Conservation (phyloP, 306 rosid species). For the Glycine tomentella region DNA sequence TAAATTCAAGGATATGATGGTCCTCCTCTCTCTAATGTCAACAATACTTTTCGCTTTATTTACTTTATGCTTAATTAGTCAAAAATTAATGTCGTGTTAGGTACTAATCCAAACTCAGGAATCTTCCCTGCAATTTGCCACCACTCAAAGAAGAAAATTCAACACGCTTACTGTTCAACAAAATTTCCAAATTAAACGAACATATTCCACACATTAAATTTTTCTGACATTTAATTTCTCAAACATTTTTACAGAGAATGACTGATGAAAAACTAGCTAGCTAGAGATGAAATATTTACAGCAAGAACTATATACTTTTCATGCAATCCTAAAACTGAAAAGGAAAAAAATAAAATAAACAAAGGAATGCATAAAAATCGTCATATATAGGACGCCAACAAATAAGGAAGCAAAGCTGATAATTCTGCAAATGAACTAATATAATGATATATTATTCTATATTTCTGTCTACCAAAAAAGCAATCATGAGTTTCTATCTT, state of each 20-base stretch:
- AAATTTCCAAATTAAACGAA: constrained; percentile 15
- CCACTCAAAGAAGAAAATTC: constrained; percentile 35
- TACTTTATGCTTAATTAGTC: constrained; percentile 51
- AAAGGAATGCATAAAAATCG: constrained; percentile 1
- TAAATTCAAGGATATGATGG: constrained; percentile 41
- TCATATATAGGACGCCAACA: neutral
- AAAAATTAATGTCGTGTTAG: constrained; percentile 52
- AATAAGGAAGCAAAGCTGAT: constrained; percentile 17
- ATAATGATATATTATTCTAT: no score
- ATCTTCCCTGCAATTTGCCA: neutral
- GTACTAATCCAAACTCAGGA: constrained; percentile 39
- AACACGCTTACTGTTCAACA: constrained; percentile 17
- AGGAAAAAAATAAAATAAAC: neutral
- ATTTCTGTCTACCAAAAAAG: constrained; percentile 2
- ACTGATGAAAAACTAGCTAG: constrained; percentile 3
- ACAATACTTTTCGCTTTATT: constrained; percentile 46
- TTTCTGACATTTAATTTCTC: constrained; percentile 24
- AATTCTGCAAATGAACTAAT: constrained; percentile 4
- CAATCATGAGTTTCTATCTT: neutral
- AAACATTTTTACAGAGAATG: constrained; percentile 29
- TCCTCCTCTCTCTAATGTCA: constrained; percentile 47
- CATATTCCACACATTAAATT: neutral
- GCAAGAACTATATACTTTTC: neutral
- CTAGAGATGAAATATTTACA: constrained; percentile 30
- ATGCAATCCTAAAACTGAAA: neutral